Base-by-base conservation (phyloP, 768 basidiomycete genomes). In the Lentinula detonsa region DNA sequence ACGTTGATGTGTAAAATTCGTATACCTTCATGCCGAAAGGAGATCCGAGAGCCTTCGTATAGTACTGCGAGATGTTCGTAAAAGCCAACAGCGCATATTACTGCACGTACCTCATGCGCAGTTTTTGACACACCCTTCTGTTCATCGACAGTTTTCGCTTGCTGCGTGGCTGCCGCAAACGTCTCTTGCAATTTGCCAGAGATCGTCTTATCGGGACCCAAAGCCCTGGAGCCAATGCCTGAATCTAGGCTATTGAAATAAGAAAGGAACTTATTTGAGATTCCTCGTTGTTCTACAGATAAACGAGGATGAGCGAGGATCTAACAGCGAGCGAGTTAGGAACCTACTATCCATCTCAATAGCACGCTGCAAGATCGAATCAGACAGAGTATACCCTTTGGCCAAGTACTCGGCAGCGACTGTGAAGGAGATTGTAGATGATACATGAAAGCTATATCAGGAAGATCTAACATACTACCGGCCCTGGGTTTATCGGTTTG, bases 381-480 rank as follows among this genome's bases (percentile, higher is more conserved):
- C 95, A 16, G 86, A 85, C 31, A 98, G 81, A 55, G 69, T 68
- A 75, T 98, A 98, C 1, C 96, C 97, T 68, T 84, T 86, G 1
- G 96, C 93, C 49, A 99, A 83, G 73, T 95, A 93, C 72, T 98
- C 96, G 33, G 96, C 95, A 31, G 91, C 90, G 68, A 97, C 93
- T 85, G 69, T 63, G 61, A 63, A 33, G 3, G 45, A 4, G 15
- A 42, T 39, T 28, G 43, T n/a, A 67, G 18, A 53, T 60, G 61
- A 21, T 34, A 21, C 16, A 11, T 23, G 28, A 10, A 46, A 15
- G 15, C 16, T 21, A 37, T 40, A 34, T 39, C 21, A 11, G 13
- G 13, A 40, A 18, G 1, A 16, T 1, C 5, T 74, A 28, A 28
- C 86, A 67, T 66, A 91, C 90, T 92, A 49, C 86, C 91, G 16